Base-by-base conservation (phyloP, 2,329 filamentous ascomycete species). In the Clonostachys sp. region DNA sequence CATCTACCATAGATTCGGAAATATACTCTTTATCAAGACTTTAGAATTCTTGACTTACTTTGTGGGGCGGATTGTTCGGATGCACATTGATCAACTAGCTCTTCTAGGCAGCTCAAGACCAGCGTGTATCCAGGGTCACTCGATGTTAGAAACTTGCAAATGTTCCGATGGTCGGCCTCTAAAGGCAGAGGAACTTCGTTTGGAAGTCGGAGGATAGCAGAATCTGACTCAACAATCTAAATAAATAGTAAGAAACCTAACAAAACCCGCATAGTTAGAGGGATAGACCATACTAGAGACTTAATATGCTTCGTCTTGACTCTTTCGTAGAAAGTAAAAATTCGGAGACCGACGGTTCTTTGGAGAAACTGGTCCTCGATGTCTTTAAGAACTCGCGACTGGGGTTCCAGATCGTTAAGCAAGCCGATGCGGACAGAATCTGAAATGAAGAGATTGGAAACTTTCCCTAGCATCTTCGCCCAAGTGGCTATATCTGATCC, bases 181-280 rank as follows among this genome's bases (percentile, higher is more conserved):
- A 62, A 51, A 3, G 51, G 50, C 40, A 51, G 53, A 10, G 50
- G 10, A 12, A 55, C 53, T 45, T 59, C 57, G 47, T 51, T 53
- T 16, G 45, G 43, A 47, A 54, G 35, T 41, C 48, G 58, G 47
- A 53, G 48, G 45, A 48, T 44, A 16, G 60, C 51, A 34, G 60
- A 63, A 41, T 51, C 45, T 24, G 48, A 47, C n/a, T 61, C 52
- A 12, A 64, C 60, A 35, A 64, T 48, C 59, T 63, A 36, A 16
- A 13, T 16, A 12, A 42, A 18, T 14, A 16, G 7, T 34, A 40
- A 18, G 24, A 10, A 12, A 30, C 43, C n/a, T 35, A 35, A 8
- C 3, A 40, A 33, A 44, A 17, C 10, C 17, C 5, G 16, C 14
- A 12, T 46, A 50, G 10, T 10, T 8, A 10, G 9, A 10, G 24